Evolutionary conservation across 2,329 filamentous ascomycete species (phyloP), one percentile per base, ranked within the genome.

Genomic region (Whalleya microplaca): DNA sequence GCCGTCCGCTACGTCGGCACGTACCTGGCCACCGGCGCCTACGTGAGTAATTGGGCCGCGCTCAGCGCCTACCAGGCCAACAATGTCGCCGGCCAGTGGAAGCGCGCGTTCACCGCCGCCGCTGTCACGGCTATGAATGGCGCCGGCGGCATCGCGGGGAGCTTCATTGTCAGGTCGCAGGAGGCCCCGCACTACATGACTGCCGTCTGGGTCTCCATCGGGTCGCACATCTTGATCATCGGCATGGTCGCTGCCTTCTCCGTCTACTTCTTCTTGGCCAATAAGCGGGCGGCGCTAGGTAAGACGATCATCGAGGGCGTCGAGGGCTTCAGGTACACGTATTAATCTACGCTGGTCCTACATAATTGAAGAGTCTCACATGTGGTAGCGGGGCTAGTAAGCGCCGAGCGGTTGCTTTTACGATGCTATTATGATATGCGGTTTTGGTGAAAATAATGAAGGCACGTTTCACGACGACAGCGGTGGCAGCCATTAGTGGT

Each of bases 41-140:
- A 89, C 61, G 80, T 89, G 3, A 84, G 82, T 3, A 90, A 90
- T 61, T 89, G 86, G 86, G 86, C 87, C 0, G 86, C 85, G 0
- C 73, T 89, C 59, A 86, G 83, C 50, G 80, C 84, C 0, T 87
- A 85, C 61, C 81, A 85, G 66, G 80, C 82, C 16, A 88, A 86
- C 68, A 89, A 86, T 60, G 78, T 87, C 42, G 77, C 80, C 0
- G 83, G 84, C 0, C 85, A 88, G 64, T 88, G 85, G 85, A 88
- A 87, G 70, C 76, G 85, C 27, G 84, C 80, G 2, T 85, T 85
- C 45, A 83, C 83, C 0, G 83, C 85, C 0, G 85, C 85, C 0
- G 78, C 80, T 0, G 79, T 87, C 2, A 82, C 84, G 10, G 84
- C 83, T 8, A 80, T 78, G 65, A 88, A 88, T 62, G 85, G 85